Percentiles rank a stretch among this genome's conserved stretches.
Conservation (phyloP, 306 rosid species). For the Pyrus bretschneideri region DNA sequence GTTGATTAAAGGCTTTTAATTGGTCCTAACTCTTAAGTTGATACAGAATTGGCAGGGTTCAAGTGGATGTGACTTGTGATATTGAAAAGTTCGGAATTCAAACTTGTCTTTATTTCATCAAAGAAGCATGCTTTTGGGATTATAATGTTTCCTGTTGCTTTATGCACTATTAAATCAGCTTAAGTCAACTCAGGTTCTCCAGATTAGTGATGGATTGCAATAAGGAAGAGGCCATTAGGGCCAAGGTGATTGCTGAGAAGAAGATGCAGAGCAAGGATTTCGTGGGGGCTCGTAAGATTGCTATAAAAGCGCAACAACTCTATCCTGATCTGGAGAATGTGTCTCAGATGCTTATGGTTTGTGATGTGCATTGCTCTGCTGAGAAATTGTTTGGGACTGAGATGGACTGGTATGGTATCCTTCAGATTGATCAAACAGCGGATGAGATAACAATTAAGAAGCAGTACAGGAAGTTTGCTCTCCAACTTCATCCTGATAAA, state of each 20-base stretch:
- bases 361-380: constrained; percentile 82
- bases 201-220: constrained; percentile 66
- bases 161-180: constrained; percentile 8
- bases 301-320: constrained; percentile 60
- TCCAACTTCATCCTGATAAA: constrained; percentile 95
- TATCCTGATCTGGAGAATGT: constrained; percentile 75
- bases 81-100: background rate
- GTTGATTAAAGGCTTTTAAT: background rate
- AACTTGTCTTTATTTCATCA: background rate
- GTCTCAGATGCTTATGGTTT: constrained; percentile 69
- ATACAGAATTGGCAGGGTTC: constrained; percentile 28
- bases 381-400: constrained; percentile 49
- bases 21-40: background rate
- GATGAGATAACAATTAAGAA: constrained; percentile 69
- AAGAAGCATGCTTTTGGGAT: background rate
- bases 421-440: constrained; percentile 63
- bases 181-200: constrained; percentile 25
- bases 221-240: constrained; percentile 92
- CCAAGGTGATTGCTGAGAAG: constrained; percentile 70
- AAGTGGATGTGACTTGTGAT: constrained; percentile 13
- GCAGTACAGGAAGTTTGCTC: constrained; percentile 86
- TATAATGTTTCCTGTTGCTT: constrained; percentile 26
- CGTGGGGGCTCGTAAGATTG: constrained; percentile 59
- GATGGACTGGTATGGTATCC: constrained; percentile 76
- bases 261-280: constrained; percentile 84